Base-by-base conservation (phyloP, 176 grass and related monocot species). In the Poa annua region DNA sequence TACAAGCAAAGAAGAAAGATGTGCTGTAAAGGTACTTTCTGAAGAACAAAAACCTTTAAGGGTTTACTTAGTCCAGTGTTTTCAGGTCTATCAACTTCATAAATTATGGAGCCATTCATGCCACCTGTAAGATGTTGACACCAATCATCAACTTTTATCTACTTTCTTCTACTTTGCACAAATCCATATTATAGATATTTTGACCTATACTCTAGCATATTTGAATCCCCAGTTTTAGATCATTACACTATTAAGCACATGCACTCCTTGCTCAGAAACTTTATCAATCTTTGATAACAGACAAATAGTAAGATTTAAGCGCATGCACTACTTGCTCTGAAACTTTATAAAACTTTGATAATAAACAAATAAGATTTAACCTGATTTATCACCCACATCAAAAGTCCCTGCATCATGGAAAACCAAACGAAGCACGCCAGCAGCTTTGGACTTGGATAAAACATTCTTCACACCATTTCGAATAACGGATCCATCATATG, bases 341-440 rank as follows among this genome's bases (percentile, higher is more conserved):
- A 74, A 29, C 52, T 76, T 42, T 62, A 62, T 79, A 24, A 33
- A 71, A 71, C 44, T 59, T 75, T 6, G 32, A 68, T 53, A 74
- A 78, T 53, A 56, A 56, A 73, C 11, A 66, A 42, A 72, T 62
- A 83, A 77, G 34, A 54, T 34, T 42, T 41, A 87, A 98, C 96
- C 96, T 92, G 96, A 93, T 84, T 88, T 87, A n/a, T 84, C 86
- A 55, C 75, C 57, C 66, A 90, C 65, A 60, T 95, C 91, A 52
- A 90, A 98, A 83, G 96, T 93, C 33, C 96, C 92, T 61, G 92
- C 96, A 81, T 98, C 96, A 85, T 98, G 96, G 79, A 98, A 98
- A 78, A 85, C 90, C 77, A 98, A 84, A 80, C 96, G 92, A 78
- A 98, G 92, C 68, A 98, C 79, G 5, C 96, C 92, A 71, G 92